Conservation (phyloP, 2,329 filamentous ascomycete genomes). For the Fusarium robinianum region DNA sequence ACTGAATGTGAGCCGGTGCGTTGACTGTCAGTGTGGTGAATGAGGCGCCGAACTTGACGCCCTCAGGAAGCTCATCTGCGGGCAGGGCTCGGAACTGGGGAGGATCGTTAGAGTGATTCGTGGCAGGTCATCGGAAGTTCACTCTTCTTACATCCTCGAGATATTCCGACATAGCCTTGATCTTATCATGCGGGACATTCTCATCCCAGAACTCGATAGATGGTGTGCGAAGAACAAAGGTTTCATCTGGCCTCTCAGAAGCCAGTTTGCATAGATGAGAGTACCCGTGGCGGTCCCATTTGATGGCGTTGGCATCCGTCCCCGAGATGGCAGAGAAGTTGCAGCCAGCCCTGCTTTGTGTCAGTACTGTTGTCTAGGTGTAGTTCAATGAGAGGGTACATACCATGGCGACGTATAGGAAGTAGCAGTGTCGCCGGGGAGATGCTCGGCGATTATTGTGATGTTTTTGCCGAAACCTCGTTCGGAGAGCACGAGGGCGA, state of each 20-base stretch:
- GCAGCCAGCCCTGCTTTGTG: slow-evolving; percentile 44
- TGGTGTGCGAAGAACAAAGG: slow-evolving; percentile 44
- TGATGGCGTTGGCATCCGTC: slow-evolving; percentile 46
- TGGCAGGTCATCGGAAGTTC: not conserved
- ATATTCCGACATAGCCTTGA: slow-evolving; percentile 47
- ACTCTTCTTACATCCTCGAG: slow-evolving; percentile 44
- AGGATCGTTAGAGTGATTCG: slow-evolving; percentile 4
- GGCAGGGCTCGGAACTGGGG: slow-evolving; percentile 40
- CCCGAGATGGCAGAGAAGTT: slow-evolving; percentile 52
- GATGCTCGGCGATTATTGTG: slow-evolving; percentile 47
- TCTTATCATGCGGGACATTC: slow-evolving; percentile 45
- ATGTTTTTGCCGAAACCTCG: slow-evolving; percentile 41
- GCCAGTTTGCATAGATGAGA: slow-evolving; percentile 43
- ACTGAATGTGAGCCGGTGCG: slow-evolving; percentile 45
- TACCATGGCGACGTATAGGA: slow-evolving; percentile 50
- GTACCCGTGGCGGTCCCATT: slow-evolving; percentile 49
- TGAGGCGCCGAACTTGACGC: slow-evolving; percentile 42
- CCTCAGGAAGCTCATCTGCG: slow-evolving; percentile 35
- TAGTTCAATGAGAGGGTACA: not conserved
- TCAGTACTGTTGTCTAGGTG: not conserved
- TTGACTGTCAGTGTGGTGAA: slow-evolving; percentile 47
- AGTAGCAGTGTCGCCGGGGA: slow-evolving; percentile 46
- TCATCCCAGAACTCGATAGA: slow-evolving; percentile 50
- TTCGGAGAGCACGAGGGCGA: slow-evolving; percentile 43
- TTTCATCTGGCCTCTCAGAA: slow-evolving; percentile 33